These are phyloP conservation scores for Arabis alpina DNA, from an alignment of 345 rosid genomes.

Conservation along the genomic window DNA sequence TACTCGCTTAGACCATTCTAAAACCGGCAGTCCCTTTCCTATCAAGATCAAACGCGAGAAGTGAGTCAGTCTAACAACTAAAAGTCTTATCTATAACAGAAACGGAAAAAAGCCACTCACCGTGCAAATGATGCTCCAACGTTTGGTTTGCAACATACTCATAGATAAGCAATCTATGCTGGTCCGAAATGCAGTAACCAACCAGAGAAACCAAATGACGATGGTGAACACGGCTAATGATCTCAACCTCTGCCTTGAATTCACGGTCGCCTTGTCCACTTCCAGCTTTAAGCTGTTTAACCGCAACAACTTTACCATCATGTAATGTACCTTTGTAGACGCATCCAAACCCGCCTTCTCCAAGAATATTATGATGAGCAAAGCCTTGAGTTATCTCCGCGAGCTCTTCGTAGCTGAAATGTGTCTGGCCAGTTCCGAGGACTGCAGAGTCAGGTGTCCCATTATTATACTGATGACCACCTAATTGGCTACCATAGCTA, in stretches of 20 bases:
- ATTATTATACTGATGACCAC: constrained; percentile 36
- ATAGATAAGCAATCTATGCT: constrained; percentile 75
- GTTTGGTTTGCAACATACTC: constrained; percentile 87
- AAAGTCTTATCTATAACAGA: background rate
- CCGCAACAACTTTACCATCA: constrained; percentile 72
- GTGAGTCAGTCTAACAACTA: constrained; percentile 18
- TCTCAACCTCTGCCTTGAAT: constrained; percentile 94
- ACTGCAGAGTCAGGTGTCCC: constrained; percentile 57
- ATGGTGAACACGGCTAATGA: constrained; percentile 94
- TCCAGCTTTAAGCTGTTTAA: constrained; percentile 91
- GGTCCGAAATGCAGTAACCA: constrained; percentile 73
- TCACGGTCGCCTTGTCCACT: constrained; percentile 96
- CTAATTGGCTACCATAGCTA: constrained; percentile 56
- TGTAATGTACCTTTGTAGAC: constrained; percentile 67
- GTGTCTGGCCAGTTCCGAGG: constrained; percentile 53
- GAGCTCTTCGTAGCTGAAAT: constrained; percentile 76
- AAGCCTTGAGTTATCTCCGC: constrained; percentile 81
- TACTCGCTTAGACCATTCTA: constrained; percentile 86
- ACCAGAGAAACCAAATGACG: constrained; percentile 90
- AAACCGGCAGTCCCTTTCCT: constrained; percentile 58
- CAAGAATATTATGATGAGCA: constrained; percentile 66
- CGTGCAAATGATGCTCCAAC: constrained; percentile 89
- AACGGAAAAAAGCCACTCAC: constrained; percentile 43
- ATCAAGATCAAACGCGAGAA: background rate
- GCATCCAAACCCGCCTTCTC: constrained; percentile 97